Base-by-base conservation (phyloP, 352 stramenopile species). In the Pythium angustatum region DNA sequence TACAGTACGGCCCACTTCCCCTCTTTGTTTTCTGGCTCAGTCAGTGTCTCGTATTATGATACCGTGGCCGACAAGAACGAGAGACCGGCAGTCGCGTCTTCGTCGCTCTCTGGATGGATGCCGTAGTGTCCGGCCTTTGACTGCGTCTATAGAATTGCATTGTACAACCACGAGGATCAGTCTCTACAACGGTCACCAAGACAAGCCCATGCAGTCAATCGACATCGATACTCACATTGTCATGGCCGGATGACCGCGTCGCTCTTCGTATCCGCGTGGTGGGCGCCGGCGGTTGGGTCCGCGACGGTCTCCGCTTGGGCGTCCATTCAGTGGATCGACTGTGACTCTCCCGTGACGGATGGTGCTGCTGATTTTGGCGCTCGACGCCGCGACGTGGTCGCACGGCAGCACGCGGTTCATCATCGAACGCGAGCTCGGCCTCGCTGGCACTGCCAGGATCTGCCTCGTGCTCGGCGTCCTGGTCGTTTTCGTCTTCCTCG, bases 41-140 rank as follows among this genome's bases (percentile, higher is more conserved):
- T 41, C 3, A 12, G 7, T 2, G 34, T 10, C 11, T 10, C 19
- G 3, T 12, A 19, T 48, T 60, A 60, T 1, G 41, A 38, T 54
- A 57, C 56, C 10, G 49, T 57, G 4, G 26, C 31, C 2, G 66
- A 77, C 12, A 67, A 34, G 51, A 69, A 67, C 36, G 70, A 72
- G 24, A 77, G 53, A 24, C 57, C 56, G 33, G 47, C 41, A n/a
- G 40, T 62, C 40, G 31, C 52, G 36, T 58, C 52, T 21, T 73
- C 68, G 26, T 73, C 59, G 27, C 65, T 68, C 6, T 48, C 40
- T 0, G 60, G 47, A 10, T 50, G 49, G 36, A 71, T 71, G 41
- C 53, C 53, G 14, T 62, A 74, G 38, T 72, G 40, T 15, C 67
- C n/a, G n/a, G n/a, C 64, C 22, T 71, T 71, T 15, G 71, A 53